phyloP scores from a whole-genome alignment of 495 filamentous ascomycete species.

The Aspergillus baeticus region DNA sequence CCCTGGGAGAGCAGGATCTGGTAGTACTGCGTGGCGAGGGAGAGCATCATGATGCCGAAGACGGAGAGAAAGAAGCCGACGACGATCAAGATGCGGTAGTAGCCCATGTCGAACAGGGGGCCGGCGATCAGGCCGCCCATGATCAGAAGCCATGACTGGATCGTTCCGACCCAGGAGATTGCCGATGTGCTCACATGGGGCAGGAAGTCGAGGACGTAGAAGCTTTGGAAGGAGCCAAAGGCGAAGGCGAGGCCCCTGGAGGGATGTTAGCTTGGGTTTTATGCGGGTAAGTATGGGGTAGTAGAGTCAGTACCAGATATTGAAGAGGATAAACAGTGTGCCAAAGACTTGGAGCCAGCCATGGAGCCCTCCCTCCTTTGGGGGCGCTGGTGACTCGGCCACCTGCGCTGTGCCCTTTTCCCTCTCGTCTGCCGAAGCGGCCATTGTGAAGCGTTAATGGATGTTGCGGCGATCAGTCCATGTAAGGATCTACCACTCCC shows the following conservation, averaged over 20 bases:
- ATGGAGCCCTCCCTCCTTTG: conserved; percentile 8
- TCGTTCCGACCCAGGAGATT: conserved; percentile 48
- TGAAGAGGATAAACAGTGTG: conserved; percentile 31
- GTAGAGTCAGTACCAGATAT: conserved; percentile 23
- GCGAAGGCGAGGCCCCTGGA: conserved; percentile 34
- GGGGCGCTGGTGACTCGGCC: background rate
- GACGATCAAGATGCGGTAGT: conserved; percentile 13
- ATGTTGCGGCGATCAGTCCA: too few relatives aligned
- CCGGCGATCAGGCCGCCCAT: conserved; percentile 38
- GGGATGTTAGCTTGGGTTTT: background rate
- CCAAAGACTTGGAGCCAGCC: conserved; percentile 28
- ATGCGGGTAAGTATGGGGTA: background rate
- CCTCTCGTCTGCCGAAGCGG: too few relatives aligned
- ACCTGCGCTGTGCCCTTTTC: background rate
- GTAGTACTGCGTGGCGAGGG: conserved; percentile 20
- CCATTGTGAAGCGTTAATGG: too few relatives aligned
- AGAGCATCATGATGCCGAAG: background rate
- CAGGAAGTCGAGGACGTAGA: conserved; percentile 33
- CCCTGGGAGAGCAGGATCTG: conserved; percentile 37
- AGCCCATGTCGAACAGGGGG: conserved; percentile 44
- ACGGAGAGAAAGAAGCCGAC: background rate
- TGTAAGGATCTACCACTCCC: too few relatives aligned
- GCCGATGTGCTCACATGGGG: conserved; percentile 18
- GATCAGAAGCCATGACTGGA: conserved; percentile 40
- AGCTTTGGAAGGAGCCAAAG: conserved; percentile 48